Conservation (phyloP, 176 grass and related monocot species). For the Canna indica region DNA sequence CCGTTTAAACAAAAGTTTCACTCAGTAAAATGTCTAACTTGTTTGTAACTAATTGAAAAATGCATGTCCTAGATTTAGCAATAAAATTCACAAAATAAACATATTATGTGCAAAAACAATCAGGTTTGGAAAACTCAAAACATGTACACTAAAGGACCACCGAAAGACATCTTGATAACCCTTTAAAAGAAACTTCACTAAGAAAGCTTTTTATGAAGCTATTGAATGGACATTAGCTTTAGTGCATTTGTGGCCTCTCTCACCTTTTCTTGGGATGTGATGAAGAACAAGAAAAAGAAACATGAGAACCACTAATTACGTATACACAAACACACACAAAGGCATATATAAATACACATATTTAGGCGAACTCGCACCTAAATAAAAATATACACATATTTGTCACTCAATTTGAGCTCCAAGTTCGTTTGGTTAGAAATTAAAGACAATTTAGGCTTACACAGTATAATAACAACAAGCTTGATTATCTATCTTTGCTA, state of each 20-base stretch:
- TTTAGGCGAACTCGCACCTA: background rate
- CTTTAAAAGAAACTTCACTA: background rate
- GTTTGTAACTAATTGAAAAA: background rate
- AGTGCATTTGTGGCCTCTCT: too few relatives aligned
- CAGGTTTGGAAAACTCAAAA: background rate
- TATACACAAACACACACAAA: background rate
- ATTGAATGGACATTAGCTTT: too few relatives aligned
- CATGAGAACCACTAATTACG: background rate
- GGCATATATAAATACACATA: background rate
- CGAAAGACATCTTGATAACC: background rate
- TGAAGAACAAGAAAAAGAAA: background rate
- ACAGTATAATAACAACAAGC: too few relatives aligned
- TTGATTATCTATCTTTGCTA: too few relatives aligned
- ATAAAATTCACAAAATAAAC: background rate
- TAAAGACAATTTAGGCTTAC: background rate
- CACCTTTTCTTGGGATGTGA: too few relatives aligned
- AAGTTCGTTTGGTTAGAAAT: background rate
- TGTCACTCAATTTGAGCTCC: background rate
- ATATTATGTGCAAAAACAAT: background rate
- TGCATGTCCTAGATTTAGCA: background rate
- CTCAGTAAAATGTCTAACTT: background rate
- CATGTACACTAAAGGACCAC: background rate
- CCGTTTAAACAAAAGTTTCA: background rate
- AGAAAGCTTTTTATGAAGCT: background rate
- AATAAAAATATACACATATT: too few relatives aligned